Evolutionary conservation across 148 eudicot species (phyloP).

Genomic region (Rhododendron ferrugineum): DNA sequence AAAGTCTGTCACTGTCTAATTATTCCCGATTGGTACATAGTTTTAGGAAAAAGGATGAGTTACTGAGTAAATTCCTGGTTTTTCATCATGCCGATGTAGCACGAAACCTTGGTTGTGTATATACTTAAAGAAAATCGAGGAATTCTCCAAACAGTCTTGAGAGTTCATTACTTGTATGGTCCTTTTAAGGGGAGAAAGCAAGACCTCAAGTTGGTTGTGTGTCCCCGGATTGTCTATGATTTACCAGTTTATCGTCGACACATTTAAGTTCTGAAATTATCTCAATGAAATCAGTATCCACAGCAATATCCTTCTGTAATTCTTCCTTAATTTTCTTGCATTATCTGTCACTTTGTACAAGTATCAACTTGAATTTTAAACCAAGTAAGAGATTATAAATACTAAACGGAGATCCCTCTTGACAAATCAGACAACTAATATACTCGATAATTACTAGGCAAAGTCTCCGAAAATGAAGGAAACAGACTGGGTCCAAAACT

Average conservation of each 20-base stretch:
- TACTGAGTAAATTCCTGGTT: neutral
- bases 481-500: neutral
- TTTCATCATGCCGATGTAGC: neutral
- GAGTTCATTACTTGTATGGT: neutral
- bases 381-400: neutral
- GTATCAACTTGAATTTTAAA: neutral
- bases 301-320: neutral
- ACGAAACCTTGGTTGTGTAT: neutral
- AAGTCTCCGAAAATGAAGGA: neutral
- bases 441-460: neutral
- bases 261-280: too few species aligned
- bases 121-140: neutral
- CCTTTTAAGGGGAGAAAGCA: neutral
- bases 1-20: neutral
- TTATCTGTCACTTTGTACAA: neutral
- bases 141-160: neutral
- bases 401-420: neutral
- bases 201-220: neutral
- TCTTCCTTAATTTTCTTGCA: neutral
- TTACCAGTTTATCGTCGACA: neutral
- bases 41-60: neutral
- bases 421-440: neutral
- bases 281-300: too few species aligned
- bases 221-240: neutral
- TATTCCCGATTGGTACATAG: neutral